Conservation (phyloP, 2,329 filamentous ascomycete species). For the Penicillium sp. region DNA sequence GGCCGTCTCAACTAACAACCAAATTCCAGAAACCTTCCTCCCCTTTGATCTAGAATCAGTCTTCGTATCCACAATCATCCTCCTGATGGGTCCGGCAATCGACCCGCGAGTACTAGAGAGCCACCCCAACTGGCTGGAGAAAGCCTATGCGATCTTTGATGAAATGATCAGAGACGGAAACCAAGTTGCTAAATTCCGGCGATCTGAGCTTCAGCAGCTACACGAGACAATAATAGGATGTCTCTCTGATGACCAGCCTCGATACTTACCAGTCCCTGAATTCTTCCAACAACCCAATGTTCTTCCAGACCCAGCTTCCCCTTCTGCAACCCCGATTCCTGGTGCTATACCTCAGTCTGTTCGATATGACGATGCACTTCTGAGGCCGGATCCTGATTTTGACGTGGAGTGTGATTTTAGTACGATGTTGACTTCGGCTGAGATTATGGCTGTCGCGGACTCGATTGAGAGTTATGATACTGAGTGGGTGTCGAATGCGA, state of each 20-base stretch:
- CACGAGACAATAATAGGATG: slow-evolving; percentile 36
- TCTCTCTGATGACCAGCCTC: slow-evolving; percentile 19
- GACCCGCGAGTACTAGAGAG: slow-evolving; percentile 40
- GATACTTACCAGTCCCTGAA: slow-evolving; percentile 14
- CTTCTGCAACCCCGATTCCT: slow-evolving; percentile 15
- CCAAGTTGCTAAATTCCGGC: slow-evolving; percentile 47
- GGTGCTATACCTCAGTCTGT: slow-evolving; percentile 11
- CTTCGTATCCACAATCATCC: slow-evolving; percentile 47
- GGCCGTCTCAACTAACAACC: not conserved
- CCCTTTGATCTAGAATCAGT: slow-evolving; percentile 51
- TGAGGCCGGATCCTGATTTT: slow-evolving; percentile 13
- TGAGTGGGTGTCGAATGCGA: slow-evolving; percentile 51
- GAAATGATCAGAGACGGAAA: slow-evolving; percentile 52
- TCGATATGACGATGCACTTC: slow-evolving; percentile 14
- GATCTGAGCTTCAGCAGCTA: slow-evolving; percentile 48
- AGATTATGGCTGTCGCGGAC: slow-evolving; percentile 52
- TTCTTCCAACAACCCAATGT: slow-evolving; percentile 14
- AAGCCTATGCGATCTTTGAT: slow-evolving; percentile 47
- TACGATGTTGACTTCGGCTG: slow-evolving; percentile 42
- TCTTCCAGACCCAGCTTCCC: slow-evolving; percentile 5
- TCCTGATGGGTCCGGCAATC: slow-evolving; percentile 42
- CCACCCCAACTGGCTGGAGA: slow-evolving; percentile 42
- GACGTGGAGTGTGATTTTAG: slow-evolving; percentile 16
- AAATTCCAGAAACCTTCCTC: slow-evolving; percentile 47
- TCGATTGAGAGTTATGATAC: slow-evolving; percentile 49